A percentile compares a stretch with the other conserved stretches of the same genome.
Conservation (phyloP, 2,329 filamentous ascomycete species). For the Corniculantispora saksenae region DNA sequence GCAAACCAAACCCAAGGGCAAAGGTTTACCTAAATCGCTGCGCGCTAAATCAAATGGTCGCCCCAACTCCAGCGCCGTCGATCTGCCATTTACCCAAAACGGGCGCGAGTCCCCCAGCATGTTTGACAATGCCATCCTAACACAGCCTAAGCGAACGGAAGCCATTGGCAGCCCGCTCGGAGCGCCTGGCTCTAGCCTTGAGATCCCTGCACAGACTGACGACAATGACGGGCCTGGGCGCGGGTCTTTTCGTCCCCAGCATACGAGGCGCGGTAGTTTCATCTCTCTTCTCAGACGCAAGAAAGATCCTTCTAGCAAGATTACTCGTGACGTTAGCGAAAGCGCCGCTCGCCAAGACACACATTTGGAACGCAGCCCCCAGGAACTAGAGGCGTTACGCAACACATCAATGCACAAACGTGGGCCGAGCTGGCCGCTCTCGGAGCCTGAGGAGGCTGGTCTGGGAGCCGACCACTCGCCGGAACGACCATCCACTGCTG, state of each 20-base stretch:
- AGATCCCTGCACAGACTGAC: constrained; percentile 25
- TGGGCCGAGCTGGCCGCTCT: constrained; percentile 37
- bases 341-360: constrained; percentile 64
- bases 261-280: constrained; percentile 50
- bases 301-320: constrained; percentile 49
- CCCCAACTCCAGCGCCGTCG: constrained; percentile 25
- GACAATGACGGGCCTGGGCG: constrained; percentile 24
- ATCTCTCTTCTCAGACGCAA: constrained; percentile 66
- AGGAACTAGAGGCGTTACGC: constrained; percentile 52
- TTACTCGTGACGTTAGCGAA: constrained; percentile 56
- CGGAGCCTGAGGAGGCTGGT: constrained; percentile 33
- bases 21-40: constrained; percentile 28
- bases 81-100: constrained; percentile 41
- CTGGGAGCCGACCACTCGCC: constrained; percentile 29
- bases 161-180: constrained; percentile 32
- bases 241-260: constrained; percentile 28
- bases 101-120: constrained; percentile 61
- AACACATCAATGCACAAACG: constrained; percentile 34
- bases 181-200: constrained; percentile 44
- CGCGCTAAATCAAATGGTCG: constrained; percentile 23
- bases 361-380: constrained; percentile 58
- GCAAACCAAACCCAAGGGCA: not conserved
- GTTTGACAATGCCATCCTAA: constrained; percentile 55
- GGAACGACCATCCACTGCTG: constrained; percentile 38
- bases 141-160: not conserved